phyloP scores from a whole-genome alignment of 2,329 filamentous ascomycete species.

The Trichothecium sympodiale region DNA sequence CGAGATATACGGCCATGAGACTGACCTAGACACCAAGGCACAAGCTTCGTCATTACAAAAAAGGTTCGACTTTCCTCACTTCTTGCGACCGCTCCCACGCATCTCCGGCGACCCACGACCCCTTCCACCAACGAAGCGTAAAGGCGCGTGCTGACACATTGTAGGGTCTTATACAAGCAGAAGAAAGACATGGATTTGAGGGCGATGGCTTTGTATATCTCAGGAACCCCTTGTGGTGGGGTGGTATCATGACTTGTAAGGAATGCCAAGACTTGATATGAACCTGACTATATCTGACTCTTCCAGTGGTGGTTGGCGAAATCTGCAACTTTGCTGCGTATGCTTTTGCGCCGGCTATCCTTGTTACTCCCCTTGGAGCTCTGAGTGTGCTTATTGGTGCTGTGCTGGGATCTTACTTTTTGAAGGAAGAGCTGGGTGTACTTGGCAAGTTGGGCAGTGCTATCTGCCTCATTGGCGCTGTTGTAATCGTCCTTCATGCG shows the following conservation, averaged over 20 bases:
- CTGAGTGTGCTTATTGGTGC: slow-evolving; percentile 91
- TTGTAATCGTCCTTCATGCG: slow-evolving; percentile 95
- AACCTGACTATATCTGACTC: slow-evolving; percentile 9
- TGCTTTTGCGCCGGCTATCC: slow-evolving; percentile 95
- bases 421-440: slow-evolving; percentile 80
- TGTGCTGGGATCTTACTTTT: slow-evolving; percentile 87
- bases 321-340: slow-evolving; percentile 97
- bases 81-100: background rate
- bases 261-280: slow-evolving; percentile 2
- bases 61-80: slow-evolving; percentile 48
- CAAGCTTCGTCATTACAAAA: slow-evolving; percentile 98
- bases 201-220: slow-evolving; percentile 93
- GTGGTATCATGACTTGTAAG: slow-evolving; percentile 79
- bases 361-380: slow-evolving; percentile 89
- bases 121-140: too few species aligned
- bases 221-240: slow-evolving; percentile 95
- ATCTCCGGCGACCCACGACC: background rate
- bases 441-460: slow-evolving; percentile 91
- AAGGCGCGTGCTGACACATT: background rate
- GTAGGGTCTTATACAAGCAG: slow-evolving; percentile 80
- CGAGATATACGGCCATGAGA: background rate
- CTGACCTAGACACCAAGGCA: slow-evolving; percentile 42
- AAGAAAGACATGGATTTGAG: slow-evolving; percentile 87
- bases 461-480: slow-evolving; percentile 88
- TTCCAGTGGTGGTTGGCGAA: slow-evolving; percentile 77